These are phyloP conservation scores for Mrakia hoshinonis DNA, from an alignment of 768 basidiomycete genomes.

Conservation along the genomic window DNA sequence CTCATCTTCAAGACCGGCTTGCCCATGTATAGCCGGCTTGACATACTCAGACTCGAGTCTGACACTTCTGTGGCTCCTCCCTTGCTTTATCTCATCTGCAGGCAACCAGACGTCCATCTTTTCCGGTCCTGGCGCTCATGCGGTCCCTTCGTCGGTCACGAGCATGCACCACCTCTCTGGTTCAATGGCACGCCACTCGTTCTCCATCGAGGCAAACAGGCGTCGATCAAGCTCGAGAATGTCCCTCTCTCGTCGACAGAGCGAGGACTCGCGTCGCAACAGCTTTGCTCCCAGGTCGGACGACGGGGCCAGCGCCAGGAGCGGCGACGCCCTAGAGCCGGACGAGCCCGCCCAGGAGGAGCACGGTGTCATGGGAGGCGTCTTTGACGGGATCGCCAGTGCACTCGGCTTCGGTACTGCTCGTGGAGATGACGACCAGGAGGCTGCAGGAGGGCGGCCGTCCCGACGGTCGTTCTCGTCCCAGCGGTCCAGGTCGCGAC, in stretches of 20 bases:
- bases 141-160: conserved; percentile 32
- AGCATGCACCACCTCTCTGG: conserved; percentile 31
- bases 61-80: too few relatives aligned
- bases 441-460: conserved; percentile 27
- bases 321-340: conserved; percentile 33
- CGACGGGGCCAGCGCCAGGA: conserved; percentile 36
- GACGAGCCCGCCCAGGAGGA: conserved; percentile 35
- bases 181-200: conserved; percentile 11
- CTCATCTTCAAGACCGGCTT: too few relatives aligned
- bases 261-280: conserved; percentile 25
- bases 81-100: neutral
- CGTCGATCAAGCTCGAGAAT: conserved; percentile 16
- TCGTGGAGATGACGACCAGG: conserved; percentile 35
- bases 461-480: conserved; percentile 31
- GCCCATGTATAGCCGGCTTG: too few relatives aligned
- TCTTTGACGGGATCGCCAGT: conserved; percentile 30
- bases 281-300: conserved; percentile 11
- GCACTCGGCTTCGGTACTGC: conserved; percentile 37
- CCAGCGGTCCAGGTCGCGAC: conserved; percentile 31
- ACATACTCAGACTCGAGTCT: too few relatives aligned
- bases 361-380: conserved; percentile 31
- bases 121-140: conserved; percentile 31
- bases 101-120: conserved; percentile 30
- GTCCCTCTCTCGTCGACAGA: conserved; percentile 30
- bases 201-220: conserved; percentile 2